Conservation (phyloP, 306 rosid genomes). For the Castanospermum australe region DNA sequence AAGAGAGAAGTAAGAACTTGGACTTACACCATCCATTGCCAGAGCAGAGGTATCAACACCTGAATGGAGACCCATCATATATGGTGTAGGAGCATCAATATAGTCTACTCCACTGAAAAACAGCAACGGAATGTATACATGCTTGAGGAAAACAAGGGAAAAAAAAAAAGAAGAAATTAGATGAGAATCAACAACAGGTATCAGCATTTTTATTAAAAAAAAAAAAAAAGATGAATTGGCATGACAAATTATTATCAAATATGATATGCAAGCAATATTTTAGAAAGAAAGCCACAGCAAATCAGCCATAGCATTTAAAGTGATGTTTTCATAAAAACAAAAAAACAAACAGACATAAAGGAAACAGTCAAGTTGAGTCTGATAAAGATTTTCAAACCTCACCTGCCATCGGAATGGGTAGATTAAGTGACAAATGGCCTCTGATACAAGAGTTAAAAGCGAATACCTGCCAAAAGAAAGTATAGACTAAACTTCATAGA, state of each 20-base stretch:
- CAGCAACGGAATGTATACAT: constrained; percentile 98
- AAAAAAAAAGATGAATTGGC: neutral
- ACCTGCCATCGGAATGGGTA: constrained; percentile 99
- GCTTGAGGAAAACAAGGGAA: constrained; percentile 66
- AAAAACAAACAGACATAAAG: constrained; percentile 3
- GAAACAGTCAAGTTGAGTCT: neutral
- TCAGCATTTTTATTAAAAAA: neutral
- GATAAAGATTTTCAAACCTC: constrained; percentile 25
- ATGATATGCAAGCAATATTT: neutral
- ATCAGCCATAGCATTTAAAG: constrained; percentile 10
- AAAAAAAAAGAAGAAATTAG: constrained; percentile 38
- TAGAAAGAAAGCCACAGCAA: neutral
- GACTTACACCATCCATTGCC: constrained; percentile 94
- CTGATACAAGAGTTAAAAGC: constrained; percentile 86
- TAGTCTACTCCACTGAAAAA: constrained; percentile 99
- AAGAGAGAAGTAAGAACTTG: too few species aligned
- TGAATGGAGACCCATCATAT: constrained; percentile 99
- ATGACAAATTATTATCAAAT: constrained; percentile 20
- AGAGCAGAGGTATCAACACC: constrained; percentile 84
- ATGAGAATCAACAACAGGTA: constrained; percentile 34
- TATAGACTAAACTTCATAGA: constrained; percentile 26
- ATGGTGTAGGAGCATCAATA: constrained; percentile 98
- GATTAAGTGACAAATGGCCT: constrained; percentile 94
- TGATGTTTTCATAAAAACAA: neutral
- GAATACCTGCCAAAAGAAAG: constrained; percentile 75